Percentiles rank a stretch among this genome's conserved stretches.
Evolutionary conservation across 2,329 filamentous ascomycete species (phyloP).

Genomic region (Penicillium sp.): DNA sequence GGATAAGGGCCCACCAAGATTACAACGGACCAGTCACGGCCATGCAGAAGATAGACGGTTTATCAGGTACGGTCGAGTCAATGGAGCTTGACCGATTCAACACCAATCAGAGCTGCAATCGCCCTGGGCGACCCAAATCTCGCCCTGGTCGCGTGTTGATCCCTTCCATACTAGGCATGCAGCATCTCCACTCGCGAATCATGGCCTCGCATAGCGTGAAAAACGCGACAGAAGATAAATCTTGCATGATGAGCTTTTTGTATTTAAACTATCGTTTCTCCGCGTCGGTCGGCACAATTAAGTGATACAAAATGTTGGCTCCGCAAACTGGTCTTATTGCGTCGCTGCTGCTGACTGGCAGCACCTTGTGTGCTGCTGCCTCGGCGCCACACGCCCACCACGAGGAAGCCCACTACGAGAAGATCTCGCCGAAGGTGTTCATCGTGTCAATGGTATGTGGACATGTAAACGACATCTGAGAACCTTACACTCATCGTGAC

Average conservation of each 20-base stretch:
- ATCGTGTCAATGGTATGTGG: constrained; percentile 44
- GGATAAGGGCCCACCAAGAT: neutral
- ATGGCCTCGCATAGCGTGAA: neutral
- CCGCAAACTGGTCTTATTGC: constrained; percentile 5
- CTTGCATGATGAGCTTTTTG: neutral
- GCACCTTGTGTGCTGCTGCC: constrained; percentile 10
- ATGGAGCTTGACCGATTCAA: constrained; percentile 7
- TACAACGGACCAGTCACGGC: neutral
- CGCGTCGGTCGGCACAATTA: neutral
- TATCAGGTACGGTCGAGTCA: constrained; percentile 8
- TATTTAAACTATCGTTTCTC: neutral
- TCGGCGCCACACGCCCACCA: neutral
- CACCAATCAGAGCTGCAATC: constrained; percentile 12
- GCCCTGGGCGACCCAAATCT: constrained; percentile 2
- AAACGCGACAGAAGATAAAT: constrained; percentile 1
- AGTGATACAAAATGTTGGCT: constrained; percentile 10
- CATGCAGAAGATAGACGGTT: neutral
- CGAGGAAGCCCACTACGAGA: neutral
- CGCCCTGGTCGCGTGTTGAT: constrained; percentile 2
- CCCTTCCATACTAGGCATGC: constrained; percentile 6
- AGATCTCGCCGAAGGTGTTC: constrained; percentile 43
- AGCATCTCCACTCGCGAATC: constrained; percentile 5
- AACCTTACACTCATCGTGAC: neutral
- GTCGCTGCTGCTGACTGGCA: constrained; percentile 17
- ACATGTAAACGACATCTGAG: neutral